A percentile compares a stretch with the other conserved stretches of the same genome.
Evolutionary conservation across 495 filamentous ascomycete genomes (phyloP).

Genomic region (Cladorrhinum samala): DNA sequence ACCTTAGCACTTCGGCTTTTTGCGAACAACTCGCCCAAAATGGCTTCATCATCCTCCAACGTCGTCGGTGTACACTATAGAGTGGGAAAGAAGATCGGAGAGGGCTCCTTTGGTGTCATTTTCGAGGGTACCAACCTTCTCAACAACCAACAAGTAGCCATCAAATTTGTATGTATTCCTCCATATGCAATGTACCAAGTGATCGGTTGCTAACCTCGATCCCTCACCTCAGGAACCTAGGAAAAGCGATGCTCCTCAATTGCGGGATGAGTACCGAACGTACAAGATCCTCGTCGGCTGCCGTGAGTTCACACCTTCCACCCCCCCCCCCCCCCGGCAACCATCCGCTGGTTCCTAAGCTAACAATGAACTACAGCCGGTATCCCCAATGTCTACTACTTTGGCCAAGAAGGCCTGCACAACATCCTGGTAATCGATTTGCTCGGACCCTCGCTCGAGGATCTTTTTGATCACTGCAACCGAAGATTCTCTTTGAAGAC

Average conservation of each 20-base stretch:
- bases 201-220: neutral
- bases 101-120: constrained; percentile 98
- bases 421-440: constrained; percentile 99
- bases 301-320: constrained; percentile 74
- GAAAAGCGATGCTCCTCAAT: constrained; percentile 96
- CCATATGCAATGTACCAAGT: neutral
- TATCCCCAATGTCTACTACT: constrained; percentile 99
- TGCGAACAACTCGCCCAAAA: constrained; percentile 30
- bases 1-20: too few relatives aligned
- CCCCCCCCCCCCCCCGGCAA: too few relatives aligned
- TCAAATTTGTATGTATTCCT: constrained; percentile 83
- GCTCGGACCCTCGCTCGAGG: constrained; percentile 90
- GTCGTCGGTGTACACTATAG: constrained; percentile 98
- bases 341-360: too few relatives aligned
- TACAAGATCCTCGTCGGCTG: constrained; percentile 99
- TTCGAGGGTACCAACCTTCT: constrained; percentile 98
- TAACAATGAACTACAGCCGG: constrained; percentile 57
- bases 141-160: constrained; percentile 98
- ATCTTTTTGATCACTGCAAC: constrained; percentile 97
- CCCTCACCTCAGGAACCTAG: constrained; percentile 70
- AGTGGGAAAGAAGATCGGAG: constrained; percentile 98
- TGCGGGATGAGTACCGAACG: constrained; percentile 97
- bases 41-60: constrained; percentile 95
- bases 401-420: constrained; percentile 96
- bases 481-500: constrained; percentile 94